These are phyloP conservation scores for Cercophora newfieldiana DNA, from an alignment of 495 filamentous ascomycete species.

Conservation along the genomic window DNA sequence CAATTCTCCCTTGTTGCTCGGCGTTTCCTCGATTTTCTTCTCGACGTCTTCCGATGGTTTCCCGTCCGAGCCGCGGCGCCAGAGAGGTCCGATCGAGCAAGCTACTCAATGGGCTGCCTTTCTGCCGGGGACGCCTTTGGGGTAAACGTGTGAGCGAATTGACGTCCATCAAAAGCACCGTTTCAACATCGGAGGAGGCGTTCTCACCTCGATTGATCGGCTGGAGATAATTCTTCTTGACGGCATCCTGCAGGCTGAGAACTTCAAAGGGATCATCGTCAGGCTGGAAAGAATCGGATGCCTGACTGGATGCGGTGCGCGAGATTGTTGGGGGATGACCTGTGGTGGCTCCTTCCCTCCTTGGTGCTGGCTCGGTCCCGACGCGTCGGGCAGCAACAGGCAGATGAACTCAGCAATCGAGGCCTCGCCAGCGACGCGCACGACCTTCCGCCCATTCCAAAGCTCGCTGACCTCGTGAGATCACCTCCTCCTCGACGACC, in stretches of 20 bases:
- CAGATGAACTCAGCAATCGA: background rate
- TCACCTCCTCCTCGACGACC: slow-evolving; percentile 33
- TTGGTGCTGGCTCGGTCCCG: background rate
- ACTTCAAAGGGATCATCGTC: background rate
- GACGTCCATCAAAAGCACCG: background rate
- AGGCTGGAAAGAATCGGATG: background rate
- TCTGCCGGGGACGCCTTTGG: background rate
- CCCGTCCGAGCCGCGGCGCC: background rate
- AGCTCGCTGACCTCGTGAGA: slow-evolving; percentile 40
- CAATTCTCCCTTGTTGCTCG: background rate
- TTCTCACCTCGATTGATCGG: background rate
- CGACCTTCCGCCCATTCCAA: slow-evolving; percentile 37
- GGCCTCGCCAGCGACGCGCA: slow-evolving; percentile 4
- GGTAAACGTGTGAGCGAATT: background rate
- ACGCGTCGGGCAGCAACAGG: background rate
- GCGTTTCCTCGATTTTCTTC: background rate
- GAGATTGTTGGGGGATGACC: too few relatives aligned
- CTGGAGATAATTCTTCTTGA: background rate
- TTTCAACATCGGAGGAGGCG: background rate
- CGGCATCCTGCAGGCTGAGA: background rate
- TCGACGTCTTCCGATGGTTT: background rate
- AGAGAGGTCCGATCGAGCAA: background rate
- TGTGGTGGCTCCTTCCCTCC: background rate
- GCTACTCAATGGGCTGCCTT: background rate
- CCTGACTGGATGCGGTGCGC: too few relatives aligned